Evolutionary conservation across 495 filamentous ascomycete species (phyloP).

Genomic region (Penicillium coprophilum): DNA sequence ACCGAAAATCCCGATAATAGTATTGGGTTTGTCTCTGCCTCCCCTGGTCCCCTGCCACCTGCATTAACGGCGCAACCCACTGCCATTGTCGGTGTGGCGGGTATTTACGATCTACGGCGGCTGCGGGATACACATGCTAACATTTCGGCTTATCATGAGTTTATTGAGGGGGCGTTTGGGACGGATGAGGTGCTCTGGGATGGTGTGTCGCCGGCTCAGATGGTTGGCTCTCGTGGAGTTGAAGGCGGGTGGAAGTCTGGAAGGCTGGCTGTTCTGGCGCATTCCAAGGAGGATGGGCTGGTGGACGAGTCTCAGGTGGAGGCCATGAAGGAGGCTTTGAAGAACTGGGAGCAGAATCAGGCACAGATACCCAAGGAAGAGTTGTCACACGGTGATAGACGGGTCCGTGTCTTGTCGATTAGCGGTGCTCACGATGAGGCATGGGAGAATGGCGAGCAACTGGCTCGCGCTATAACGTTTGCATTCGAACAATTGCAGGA

Average conservation of each 20-base stretch:
- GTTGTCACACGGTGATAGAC: conserved; percentile 46
- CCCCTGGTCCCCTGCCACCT: conserved; percentile 25
- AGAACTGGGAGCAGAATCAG: conserved; percentile 27
- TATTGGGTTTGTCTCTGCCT: conserved; percentile 17
- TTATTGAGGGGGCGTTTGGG: conserved; percentile 66
- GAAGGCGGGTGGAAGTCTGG: conserved; percentile 43
- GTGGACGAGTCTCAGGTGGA: conserved; percentile 55
- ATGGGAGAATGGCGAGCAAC: conserved; percentile 51
- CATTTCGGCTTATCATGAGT: conserved; percentile 54
- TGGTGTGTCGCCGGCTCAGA: conserved; percentile 49
- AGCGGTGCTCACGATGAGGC: conserved; percentile 64
- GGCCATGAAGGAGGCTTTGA: conserved; percentile 44
- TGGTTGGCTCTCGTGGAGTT: conserved; percentile 33
- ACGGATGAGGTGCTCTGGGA: conserved; percentile 50
- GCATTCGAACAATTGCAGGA: conserved; percentile 34
- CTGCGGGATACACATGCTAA: conserved; percentile 49
- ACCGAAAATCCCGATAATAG: conserved; percentile 8
- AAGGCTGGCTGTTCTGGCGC: conserved; percentile 54
- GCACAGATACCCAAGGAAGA: conserved; percentile 31
- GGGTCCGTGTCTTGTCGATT: conserved; percentile 43
- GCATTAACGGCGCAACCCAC: conserved; percentile 31
- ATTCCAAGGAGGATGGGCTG: conserved; percentile 61
- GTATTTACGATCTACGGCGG: conserved; percentile 64
- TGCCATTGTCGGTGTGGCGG: conserved; percentile 60
- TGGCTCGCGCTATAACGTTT: conserved; percentile 44